Evolutionary conservation across 1,284 basidiomycete species (phyloP).

Genomic region (Hypsizygus ulmarius): DNA sequence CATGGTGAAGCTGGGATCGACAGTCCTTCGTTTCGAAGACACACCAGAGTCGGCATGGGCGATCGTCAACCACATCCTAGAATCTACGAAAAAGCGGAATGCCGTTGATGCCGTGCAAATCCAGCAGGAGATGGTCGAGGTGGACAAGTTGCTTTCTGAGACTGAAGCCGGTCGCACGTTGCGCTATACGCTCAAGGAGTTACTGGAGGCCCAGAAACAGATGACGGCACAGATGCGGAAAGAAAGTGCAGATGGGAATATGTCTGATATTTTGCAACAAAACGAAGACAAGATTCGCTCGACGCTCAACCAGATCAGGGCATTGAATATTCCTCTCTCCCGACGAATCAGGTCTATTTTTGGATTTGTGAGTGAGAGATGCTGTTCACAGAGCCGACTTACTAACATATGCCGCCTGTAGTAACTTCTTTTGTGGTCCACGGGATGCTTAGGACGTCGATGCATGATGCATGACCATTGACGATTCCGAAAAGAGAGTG

Average conservation of each 20-base stretch:
- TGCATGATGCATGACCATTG: too few relatives aligned
- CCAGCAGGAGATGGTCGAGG: constrained; percentile 13
- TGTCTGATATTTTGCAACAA: constrained; percentile 1
- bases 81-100: constrained; percentile 4
- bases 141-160: constrained; percentile 14
- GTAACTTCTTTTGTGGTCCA: too few relatives aligned
- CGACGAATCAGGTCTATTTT: constrained; percentile 6
- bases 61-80: constrained; percentile 5
- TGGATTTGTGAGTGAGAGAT: constrained; percentile 1
- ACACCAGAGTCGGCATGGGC: constrained; percentile 11
- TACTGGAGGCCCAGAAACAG: constrained; percentile 13
- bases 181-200: constrained; percentile 16
- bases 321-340: constrained; percentile 10
- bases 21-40: constrained; percentile 13
- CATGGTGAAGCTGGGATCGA: constrained; percentile 11
- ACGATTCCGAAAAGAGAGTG: too few relatives aligned
- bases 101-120: constrained; percentile 11
- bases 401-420: too few relatives aligned
- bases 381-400: too few relatives aligned
- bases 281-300: constrained; percentile 14
- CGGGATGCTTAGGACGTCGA: too few relatives aligned
- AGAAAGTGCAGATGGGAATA: constrained; percentile 1
- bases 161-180: constrained; percentile 14
- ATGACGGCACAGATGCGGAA: constrained; percentile 4
- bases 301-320: constrained; percentile 7